phyloP scores from a whole-genome alignment of 2,329 filamentous ascomycete genomes.

The Ophiocordyceps camponoti-rufipedis region DNA sequence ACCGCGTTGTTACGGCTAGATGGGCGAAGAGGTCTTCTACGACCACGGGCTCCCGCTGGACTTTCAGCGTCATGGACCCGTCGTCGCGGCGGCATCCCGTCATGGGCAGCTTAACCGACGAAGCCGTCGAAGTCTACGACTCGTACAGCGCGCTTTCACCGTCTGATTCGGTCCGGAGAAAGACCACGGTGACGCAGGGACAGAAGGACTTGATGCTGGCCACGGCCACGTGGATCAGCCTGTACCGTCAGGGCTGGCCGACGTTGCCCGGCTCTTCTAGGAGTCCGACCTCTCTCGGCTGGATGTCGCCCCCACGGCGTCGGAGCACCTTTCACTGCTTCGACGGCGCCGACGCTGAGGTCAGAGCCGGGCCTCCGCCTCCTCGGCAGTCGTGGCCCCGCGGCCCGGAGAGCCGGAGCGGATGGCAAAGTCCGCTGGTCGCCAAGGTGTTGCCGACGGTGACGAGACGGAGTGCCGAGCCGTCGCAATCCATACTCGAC shows the following conservation, averaged over 20 bases:
- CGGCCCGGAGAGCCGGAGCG: too few relatives aligned
- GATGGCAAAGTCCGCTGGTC: neutral
- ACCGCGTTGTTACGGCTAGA: constrained; percentile 40
- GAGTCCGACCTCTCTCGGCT: neutral
- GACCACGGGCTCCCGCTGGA: constrained; percentile 34
- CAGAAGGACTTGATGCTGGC: constrained; percentile 19
- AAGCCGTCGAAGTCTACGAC: constrained; percentile 50
- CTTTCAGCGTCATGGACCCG: constrained; percentile 60
- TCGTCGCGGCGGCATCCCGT: constrained; percentile 54
- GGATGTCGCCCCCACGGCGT: neutral
- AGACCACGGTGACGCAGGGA: constrained; percentile 12
- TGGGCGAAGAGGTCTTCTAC: constrained; percentile 40
- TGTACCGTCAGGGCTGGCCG: constrained; percentile 7
- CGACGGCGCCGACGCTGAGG: neutral
- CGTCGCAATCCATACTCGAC: neutral
- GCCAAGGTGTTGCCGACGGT: neutral
- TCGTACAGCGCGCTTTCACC: constrained; percentile 40
- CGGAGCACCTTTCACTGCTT: neutral
- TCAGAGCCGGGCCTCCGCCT: neutral
- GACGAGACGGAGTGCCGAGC: neutral
- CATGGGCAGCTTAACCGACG: constrained; percentile 47
- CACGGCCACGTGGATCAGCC: constrained; percentile 19
- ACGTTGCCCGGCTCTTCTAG: neutral
- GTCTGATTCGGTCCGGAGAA: constrained; percentile 21
- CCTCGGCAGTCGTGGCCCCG: neutral